Conservation (phyloP, 2,329 filamentous ascomycete genomes). For the Beauveria scarabaeidicola region DNA sequence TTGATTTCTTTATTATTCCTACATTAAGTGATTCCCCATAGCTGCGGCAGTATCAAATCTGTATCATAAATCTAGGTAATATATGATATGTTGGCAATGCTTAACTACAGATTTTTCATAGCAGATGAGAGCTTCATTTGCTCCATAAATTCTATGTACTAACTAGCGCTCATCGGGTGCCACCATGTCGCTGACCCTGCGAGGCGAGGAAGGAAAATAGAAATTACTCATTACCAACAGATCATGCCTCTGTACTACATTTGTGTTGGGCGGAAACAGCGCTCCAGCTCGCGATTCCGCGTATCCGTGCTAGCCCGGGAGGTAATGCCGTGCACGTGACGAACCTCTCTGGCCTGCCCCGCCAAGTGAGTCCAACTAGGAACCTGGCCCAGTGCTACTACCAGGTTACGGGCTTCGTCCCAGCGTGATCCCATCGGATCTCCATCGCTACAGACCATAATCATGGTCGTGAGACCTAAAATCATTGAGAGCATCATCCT, state of each 20-base stretch:
- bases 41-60: slow-evolving; percentile 13
- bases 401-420: slow-evolving; percentile 21
- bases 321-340: slow-evolving; percentile 5
- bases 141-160: neutral
- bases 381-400: slow-evolving; percentile 7
- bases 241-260: neutral
- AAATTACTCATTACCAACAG: too few relatives aligned
- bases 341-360: slow-evolving; percentile 11
- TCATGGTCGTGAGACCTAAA: neutral
- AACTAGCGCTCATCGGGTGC: neutral
- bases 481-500: neutral
- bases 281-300: neutral
- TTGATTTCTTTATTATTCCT: slow-evolving; percentile 26
- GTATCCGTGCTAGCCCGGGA: neutral
- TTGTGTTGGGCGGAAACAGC: neutral
- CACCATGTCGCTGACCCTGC: neutral
- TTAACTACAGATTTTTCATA: neutral
- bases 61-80: slow-evolving; percentile 27
- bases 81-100: slow-evolving; percentile 21
- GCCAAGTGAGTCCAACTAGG: slow-evolving; percentile 15
- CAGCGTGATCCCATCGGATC: slow-evolving; percentile 20
- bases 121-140: neutral
- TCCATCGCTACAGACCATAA: neutral
- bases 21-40: slow-evolving; percentile 31
- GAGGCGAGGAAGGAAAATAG: neutral